Evolutionary conservation across 345 rosid species (phyloP).

Genomic region (Psidium guajava): DNA sequence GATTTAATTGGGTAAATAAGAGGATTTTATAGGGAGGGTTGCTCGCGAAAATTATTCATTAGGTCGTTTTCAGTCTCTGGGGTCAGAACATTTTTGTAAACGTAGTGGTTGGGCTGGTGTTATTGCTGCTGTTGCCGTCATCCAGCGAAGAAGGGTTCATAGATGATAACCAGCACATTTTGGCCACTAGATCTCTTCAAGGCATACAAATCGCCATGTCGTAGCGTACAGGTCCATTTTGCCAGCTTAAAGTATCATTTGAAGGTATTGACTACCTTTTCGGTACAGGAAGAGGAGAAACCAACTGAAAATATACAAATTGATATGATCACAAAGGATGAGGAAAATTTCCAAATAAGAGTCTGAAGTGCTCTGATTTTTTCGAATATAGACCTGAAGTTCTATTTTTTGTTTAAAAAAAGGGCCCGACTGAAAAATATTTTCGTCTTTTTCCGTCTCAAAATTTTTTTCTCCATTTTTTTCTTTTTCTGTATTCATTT

Average conservation of each 20-base stretch:
- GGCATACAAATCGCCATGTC: background rate
- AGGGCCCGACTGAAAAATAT: too few species aligned
- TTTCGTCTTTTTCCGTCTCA: too few species aligned
- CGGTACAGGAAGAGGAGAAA: background rate
- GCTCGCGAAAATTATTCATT: background rate
- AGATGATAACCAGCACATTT: background rate
- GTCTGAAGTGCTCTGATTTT: too few species aligned
- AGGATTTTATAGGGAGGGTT: background rate
- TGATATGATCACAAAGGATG: background rate
- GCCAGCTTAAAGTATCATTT: background rate
- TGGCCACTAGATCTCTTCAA: background rate
- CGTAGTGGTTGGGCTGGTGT: background rate
- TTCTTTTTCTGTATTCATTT: too few species aligned
- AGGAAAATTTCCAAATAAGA: too few species aligned
- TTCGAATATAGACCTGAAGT: too few species aligned
- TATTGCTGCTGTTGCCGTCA: background rate
- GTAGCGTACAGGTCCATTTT: background rate
- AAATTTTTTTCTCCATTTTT: too few species aligned
- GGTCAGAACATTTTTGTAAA: background rate
- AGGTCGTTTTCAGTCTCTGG: background rate
- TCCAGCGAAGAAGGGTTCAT: background rate
- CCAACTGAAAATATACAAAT: background rate
- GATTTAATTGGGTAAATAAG: background rate
- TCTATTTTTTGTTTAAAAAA: too few species aligned
- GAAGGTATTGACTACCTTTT: background rate